Base-by-base conservation (phyloP, 768 basidiomycete genomes). In the Chalciporus piperatus region DNA sequence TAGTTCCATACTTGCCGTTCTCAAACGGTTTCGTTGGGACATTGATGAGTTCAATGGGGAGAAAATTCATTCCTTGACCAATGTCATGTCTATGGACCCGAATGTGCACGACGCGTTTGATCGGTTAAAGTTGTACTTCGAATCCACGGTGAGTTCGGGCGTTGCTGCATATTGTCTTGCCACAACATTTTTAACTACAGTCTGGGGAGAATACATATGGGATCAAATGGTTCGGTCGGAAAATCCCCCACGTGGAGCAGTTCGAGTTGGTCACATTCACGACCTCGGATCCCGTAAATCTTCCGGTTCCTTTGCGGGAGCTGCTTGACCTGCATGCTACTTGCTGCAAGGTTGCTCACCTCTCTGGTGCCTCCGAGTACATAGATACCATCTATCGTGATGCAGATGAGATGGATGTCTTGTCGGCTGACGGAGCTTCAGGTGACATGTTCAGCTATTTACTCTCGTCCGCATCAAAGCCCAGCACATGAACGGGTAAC, bases 291-390 rank as follows among this genome's bases (percentile, higher is more conserved):
- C 46, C 47, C 7, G 22, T 38, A 14, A 2, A 50, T 33, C 47
- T 61, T 49, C 59, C 59, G 2, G 46, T 59, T n/a, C 58, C 63
- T 28, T 27, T 39, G 1, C 38, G 39, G 0, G 38, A 56, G 22
- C 45, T 56, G 22, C 53, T 66, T 22, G 54, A 47, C 16, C n/a
- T 63, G 23, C 61, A 66, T 44, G 58, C 63, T 8, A 53, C 56
- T 38, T 65, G 61, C 47, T 55, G 47, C 33, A 58, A 64, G 47
- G 63, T 66, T 25, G 59, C 61, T n/a, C 56, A 65, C 39, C 38
- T 66, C 6, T 63, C 65, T 10, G 64, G 59, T 37, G 55, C 63
- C 0, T 44, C 42, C 16, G 50, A 64, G 19, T 47, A 58, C 30
- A 61, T 61, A 3, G 62, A 63, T 5, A 8, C 12, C 28, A 12